phyloP scores from a whole-genome alignment of 495 filamentous ascomycete genomes.

The Trichoderma parareesei region DNA sequence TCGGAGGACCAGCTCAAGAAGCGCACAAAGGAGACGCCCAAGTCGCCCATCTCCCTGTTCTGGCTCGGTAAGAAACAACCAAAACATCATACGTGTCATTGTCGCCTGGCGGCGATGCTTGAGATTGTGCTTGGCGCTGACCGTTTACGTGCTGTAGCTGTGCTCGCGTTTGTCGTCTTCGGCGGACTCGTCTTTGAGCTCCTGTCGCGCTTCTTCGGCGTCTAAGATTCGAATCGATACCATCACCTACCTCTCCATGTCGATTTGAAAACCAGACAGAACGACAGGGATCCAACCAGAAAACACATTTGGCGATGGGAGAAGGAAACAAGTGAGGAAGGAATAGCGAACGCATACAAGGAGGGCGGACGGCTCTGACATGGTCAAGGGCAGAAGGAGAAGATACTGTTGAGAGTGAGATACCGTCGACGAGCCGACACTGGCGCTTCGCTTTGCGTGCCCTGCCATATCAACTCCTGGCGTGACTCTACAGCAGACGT shows the following conservation, averaged over 20 bases:
- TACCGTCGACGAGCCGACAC: neutral
- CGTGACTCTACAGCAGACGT: neutral
- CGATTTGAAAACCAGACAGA: neutral
- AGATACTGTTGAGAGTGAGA: neutral
- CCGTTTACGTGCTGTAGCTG: conserved; percentile 33
- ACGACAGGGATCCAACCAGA: neutral
- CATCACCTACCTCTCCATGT: neutral
- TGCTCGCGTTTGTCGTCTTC: conserved; percentile 76
- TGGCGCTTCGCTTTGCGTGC: neutral
- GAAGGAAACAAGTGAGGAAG: neutral
- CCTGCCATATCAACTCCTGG: neutral
- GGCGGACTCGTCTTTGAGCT: conserved; percentile 80
- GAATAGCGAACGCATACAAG: neutral
- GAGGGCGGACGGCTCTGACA: neutral
- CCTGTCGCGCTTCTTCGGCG: conserved; percentile 58
- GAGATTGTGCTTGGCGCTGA: neutral
- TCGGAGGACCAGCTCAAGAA: conserved; percentile 61
- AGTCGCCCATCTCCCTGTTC: conserved; percentile 68
- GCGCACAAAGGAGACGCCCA: conserved; percentile 50
- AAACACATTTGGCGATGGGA: neutral
- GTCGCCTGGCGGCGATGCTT: conserved; percentile 24
- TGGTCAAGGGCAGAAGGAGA: neutral
- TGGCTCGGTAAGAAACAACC: conserved; percentile 60
- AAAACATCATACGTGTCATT: neutral
- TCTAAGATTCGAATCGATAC: neutral